phyloP scores from a whole-genome alignment of 2,329 filamentous ascomycete species.

The Huntiella moniliformis region DNA sequence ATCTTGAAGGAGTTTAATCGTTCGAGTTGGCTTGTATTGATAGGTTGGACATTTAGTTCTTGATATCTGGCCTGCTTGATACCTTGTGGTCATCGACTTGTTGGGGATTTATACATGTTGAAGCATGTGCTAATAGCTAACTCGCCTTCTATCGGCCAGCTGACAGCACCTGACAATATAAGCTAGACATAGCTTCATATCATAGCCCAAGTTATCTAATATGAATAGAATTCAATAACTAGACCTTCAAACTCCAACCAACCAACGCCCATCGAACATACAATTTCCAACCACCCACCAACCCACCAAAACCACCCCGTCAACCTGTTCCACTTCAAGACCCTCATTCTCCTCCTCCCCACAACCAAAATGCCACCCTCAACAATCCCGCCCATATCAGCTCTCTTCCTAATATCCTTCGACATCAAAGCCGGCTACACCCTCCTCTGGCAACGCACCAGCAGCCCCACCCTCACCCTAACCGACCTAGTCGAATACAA shows the following conservation, averaged over 20 bases:
- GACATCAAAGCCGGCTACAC: conserved; percentile 86
- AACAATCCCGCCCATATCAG: conserved; percentile 43
- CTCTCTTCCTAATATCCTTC: conserved; percentile 77
- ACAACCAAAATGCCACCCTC: conserved; percentile 16
- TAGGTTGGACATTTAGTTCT: too few species aligned
- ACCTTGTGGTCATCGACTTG: too few species aligned
- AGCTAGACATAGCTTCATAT: too few species aligned
- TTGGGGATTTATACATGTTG: too few species aligned
- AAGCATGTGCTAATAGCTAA: too few species aligned
- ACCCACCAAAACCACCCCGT: neutral
- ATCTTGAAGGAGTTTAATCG: too few species aligned
- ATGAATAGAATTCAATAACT: too few species aligned
- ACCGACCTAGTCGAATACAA: conserved; percentile 91
- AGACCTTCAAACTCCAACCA: neutral
- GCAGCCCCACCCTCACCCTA: conserved; percentile 49
- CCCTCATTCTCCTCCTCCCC: neutral
- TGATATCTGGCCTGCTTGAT: too few species aligned
- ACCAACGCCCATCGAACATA: neutral
- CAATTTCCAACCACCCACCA: neutral
- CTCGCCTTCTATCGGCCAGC: too few species aligned
- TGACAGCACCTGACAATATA: too few species aligned
- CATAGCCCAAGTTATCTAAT: too few species aligned
- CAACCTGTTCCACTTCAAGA: neutral
- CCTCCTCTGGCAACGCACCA: conserved; percentile 63
- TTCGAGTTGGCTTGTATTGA: too few species aligned